Percentiles rank a stretch among this genome's conserved stretches.
Conservation (phyloP, 257 asterid genomes). For the Nicotiana undulata region DNA sequence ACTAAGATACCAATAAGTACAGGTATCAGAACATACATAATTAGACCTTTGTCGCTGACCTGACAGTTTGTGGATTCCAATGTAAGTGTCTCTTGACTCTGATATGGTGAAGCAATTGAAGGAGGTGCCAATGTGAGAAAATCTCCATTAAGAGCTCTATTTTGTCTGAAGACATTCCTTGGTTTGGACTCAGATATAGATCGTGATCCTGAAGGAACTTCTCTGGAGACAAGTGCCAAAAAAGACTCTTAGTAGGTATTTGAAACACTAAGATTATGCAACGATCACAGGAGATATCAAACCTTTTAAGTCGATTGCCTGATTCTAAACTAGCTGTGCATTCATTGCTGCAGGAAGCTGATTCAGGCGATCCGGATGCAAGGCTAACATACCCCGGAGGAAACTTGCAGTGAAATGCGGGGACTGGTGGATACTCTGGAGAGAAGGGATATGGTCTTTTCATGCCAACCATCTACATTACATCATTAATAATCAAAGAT, state of each 20-base stretch:
- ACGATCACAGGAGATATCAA: background rate
- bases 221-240: constrained; percentile 31
- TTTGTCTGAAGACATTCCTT: constrained; percentile 16
- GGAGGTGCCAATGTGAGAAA: constrained; percentile 88
- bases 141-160: constrained; percentile 43
- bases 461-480: constrained; percentile 29
- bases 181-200: constrained; percentile 21
- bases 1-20: background rate
- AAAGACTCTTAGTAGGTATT: constrained; percentile 3
- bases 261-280: background rate
- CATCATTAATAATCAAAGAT: background rate
- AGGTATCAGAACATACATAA: background rate
- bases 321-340: constrained; percentile 30
- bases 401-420: constrained; percentile 26
- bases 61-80: constrained; percentile 22
- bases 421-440: constrained; percentile 32
- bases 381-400: constrained; percentile 19
- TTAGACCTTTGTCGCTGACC: constrained; percentile 29
- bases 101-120: background rate
- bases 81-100: constrained; percentile 15
- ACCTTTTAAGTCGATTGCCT: constrained; percentile 44
- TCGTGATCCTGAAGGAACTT: constrained; percentile 36
- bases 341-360: constrained; percentile 39
- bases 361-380: constrained; percentile 29
- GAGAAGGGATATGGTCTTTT: constrained; percentile 37